Evolutionary conservation across 2,329 filamentous ascomycete genomes (phyloP), one percentile per base, ranked within the genome.

Genomic region (Emmonsia crescens): DNA sequence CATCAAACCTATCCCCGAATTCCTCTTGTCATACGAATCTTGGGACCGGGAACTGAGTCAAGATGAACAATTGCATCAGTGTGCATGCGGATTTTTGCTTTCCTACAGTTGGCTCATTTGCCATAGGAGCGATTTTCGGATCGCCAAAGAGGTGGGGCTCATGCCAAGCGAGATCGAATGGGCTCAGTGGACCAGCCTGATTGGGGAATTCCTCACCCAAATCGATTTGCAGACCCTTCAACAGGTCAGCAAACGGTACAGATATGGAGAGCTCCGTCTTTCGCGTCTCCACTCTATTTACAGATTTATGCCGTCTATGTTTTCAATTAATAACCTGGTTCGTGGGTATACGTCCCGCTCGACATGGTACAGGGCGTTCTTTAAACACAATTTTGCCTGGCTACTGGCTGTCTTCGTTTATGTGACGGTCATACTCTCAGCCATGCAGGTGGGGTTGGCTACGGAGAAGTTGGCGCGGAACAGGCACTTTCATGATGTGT

Each of bases 401-500:
- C 64, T 82, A 1, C 69, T 76, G 0, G 68, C 73, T 9, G 66
- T 73, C 1, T 73, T 76, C 3, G 75, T 75, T 2, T 82, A 78
- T 64, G 66, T 80, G 24, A 75, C 73, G 46, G 65, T 82, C 19
- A 71, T 80, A 21, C 70, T 83, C 38, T 76, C 76, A 2, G 79
- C 79, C 0, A 79, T 82, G 77, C 80, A 82, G 68, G 77, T 81
- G 1, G 63, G 60, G 5, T 42, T 61, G 46, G 63, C 56, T n/a
- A 60, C 64, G 3, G 57, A 44, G 10, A 54, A 49, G 8, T 49
- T 64, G 31, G 33, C 49, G 51, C 55, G 61, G 3, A 66, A 59
- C 27, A 21, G n/a, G 14, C 44, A 57, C 5, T 64, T 66, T 38
- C 60, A 63, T 19, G 14, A 44, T 31, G 61, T 60, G 19, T 63